phyloP scores from a whole-genome alignment of 75 land plant genomes.

The Gnetum montanum region DNA sequence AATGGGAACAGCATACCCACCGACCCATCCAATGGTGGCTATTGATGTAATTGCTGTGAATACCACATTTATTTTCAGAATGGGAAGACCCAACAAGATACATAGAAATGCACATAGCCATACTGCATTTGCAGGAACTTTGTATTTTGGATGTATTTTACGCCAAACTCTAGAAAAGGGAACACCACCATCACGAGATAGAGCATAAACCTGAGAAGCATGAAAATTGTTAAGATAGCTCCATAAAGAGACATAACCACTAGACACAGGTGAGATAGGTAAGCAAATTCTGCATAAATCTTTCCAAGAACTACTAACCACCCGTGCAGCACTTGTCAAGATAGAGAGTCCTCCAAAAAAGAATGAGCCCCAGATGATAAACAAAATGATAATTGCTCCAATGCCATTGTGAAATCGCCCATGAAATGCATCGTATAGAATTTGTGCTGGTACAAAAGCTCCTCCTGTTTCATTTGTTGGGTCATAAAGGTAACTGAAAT shows the following conservation, averaged over 20 bases:
- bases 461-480: conserved; percentile 80
- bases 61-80: conserved; percentile 66
- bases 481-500: conserved; percentile 53
- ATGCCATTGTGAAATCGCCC: conserved; percentile 61
- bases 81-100: conserved; percentile 69
- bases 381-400: conserved; percentile 67
- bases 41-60: conserved; percentile 91
- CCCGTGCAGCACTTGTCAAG: conserved; percentile 87
- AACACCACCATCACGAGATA: conserved; percentile 75
- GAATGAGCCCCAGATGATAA: conserved; percentile 79
- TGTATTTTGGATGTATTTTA: conserved; percentile 56
- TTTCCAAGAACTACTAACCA: conserved; percentile 49
- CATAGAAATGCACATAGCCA: conserved; percentile 77
- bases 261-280: neutral
- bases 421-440: conserved; percentile 87
- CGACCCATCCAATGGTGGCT: conserved; percentile 90
- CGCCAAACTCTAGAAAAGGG: conserved; percentile 72
- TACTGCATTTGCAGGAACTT: conserved; percentile 84
- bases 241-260: neutral
- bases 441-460: conserved; percentile 77
- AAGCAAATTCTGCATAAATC: neutral
- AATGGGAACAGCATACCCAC: conserved; percentile 90
- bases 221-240: neutral
- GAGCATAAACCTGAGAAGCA: conserved; percentile 80
- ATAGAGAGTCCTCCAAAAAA: conserved; percentile 91